Evolutionary conservation across 139 green algal species (phyloP).

Genomic region (Medakamo hakoo): DNA sequence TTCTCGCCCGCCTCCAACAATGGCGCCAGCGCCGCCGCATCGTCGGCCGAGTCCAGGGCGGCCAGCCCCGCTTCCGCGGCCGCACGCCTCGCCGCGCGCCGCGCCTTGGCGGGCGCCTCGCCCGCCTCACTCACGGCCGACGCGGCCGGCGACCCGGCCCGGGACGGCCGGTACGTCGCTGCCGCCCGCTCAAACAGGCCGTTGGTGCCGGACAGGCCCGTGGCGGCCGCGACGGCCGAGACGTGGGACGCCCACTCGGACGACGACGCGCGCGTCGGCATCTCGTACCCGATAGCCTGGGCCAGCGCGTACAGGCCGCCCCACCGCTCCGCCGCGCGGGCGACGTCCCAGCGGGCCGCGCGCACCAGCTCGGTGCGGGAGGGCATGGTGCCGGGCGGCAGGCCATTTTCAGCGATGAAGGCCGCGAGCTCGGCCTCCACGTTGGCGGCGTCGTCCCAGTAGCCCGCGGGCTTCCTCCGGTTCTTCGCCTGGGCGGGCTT

Average conservation of each 20-base stretch:
- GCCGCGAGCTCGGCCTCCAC: slow-evolving; percentile 25
- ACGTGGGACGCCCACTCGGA: slow-evolving; percentile 20
- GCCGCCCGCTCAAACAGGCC: slow-evolving; percentile 27
- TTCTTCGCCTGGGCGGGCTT: slow-evolving; percentile 11
- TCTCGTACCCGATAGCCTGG: background rate
- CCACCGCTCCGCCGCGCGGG: slow-evolving; percentile 29
- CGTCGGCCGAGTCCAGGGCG: background rate
- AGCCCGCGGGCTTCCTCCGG: slow-evolving; percentile 25
- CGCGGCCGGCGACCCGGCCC: too few species aligned
- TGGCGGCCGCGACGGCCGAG: slow-evolving; percentile 11
- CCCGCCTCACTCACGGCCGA: too few species aligned
- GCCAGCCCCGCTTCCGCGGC: background rate
- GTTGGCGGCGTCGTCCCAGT: slow-evolving; percentile 33
- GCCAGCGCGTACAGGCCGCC: slow-evolving; percentile 21
- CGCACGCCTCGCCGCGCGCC: background rate
- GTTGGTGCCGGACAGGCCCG: slow-evolving; percentile 18
- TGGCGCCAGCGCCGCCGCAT: background rate
- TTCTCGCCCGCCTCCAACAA: background rate
- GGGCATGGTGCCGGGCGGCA: slow-evolving; percentile 23
- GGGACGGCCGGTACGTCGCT: slow-evolving; percentile 11
- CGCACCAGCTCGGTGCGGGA: slow-evolving; percentile 21
- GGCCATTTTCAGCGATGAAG: slow-evolving; percentile 22
- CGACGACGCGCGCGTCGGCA: background rate
- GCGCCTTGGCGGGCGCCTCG: too few species aligned
- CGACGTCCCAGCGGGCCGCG: slow-evolving; percentile 23